Percentiles rank a stretch among this genome's conserved stretches.
phyloP scores from a whole-genome alignment of 495 filamentous ascomycete species.

The Hypoxylon fragiforme region DNA sequence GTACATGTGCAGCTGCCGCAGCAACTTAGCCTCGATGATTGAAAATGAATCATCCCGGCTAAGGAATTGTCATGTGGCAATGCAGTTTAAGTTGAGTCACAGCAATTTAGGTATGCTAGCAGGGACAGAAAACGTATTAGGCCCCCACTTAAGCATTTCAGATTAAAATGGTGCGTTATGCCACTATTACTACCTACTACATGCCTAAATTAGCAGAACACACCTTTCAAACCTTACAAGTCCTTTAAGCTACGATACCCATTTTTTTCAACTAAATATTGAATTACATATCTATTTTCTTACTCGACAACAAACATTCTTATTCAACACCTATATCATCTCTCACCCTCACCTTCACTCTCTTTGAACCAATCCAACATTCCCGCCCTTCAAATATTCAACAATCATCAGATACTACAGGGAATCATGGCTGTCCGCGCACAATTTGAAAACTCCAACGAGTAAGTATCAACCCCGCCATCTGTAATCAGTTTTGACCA shows the following conservation, averaged over 20 bases:
- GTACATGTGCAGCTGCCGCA: not conserved
- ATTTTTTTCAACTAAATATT: too few relatives aligned
- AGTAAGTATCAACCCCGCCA: slow-evolving; percentile 61
- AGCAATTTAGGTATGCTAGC: too few relatives aligned
- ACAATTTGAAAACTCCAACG: slow-evolving; percentile 98
- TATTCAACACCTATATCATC: too few relatives aligned
- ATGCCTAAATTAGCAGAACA: too few relatives aligned
- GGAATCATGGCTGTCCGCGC: slow-evolving; percentile 76
- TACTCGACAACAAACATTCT: too few relatives aligned
- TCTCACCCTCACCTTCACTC: too few relatives aligned
- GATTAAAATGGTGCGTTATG: slow-evolving; percentile 20
- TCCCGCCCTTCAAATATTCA: too few relatives aligned
- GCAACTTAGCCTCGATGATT: slow-evolving; percentile 5
- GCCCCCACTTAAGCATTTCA: slow-evolving; percentile 14
- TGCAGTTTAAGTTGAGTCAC: slow-evolving; percentile 26
- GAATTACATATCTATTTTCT: too few relatives aligned
- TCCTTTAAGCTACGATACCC: too few relatives aligned
- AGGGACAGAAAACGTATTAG: slow-evolving; percentile 1
- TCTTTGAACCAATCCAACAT: too few relatives aligned
- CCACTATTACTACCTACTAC: too few relatives aligned
- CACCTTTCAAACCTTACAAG: too few relatives aligned
- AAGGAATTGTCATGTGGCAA: slow-evolving; percentile 24
- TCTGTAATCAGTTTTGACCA: slow-evolving; percentile 1
- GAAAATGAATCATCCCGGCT: slow-evolving; percentile 34
- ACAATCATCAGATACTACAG: slow-evolving; percentile 1